A percentile compares a stretch with the other conserved stretches of the same genome.
These are phyloP conservation scores for Phallus indusiatus DNA, from an alignment of 768 basidiomycete genomes.

Conservation along the genomic window DNA sequence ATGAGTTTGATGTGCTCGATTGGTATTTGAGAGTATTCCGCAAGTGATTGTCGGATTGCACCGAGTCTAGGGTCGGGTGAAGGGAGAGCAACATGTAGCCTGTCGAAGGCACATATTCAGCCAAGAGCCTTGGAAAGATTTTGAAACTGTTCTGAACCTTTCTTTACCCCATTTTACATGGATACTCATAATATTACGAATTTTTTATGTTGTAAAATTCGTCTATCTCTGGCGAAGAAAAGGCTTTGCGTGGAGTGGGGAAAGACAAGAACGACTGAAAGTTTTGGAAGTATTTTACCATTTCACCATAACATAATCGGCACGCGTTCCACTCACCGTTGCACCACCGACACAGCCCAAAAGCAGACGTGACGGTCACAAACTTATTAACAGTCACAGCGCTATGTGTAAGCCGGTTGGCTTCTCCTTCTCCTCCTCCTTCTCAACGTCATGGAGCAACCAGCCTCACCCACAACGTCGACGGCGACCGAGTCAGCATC, in stretches of 20 bases:
- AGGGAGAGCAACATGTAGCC: slow-evolving; percentile 47
- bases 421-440: neutral
- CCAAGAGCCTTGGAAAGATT: neutral
- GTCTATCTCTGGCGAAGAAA: slow-evolving; percentile 18
- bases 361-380: neutral
- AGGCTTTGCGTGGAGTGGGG: slow-evolving; percentile 23
- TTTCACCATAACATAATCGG: neutral
- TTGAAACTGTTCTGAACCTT: slow-evolving; percentile 19
- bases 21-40: slow-evolving; percentile 67
- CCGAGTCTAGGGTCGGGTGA: slow-evolving; percentile 48
- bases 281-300: neutral
- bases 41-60: slow-evolving; percentile 49
- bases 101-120: slow-evolving; percentile 16
- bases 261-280: slow-evolving; percentile 17
- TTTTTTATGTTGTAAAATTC: slow-evolving; percentile 11
- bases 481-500: neutral
- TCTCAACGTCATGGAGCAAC: slow-evolving; percentile 6
- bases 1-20: slow-evolving; percentile 73
- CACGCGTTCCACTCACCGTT: slow-evolving; percentile 3
- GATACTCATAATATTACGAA: slow-evolving; percentile 23
- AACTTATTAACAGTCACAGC: neutral
- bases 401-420: neutral
- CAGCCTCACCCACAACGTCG: neutral
- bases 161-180: slow-evolving; percentile 44
- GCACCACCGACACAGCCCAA: slow-evolving; percentile 3